These are phyloP conservation scores for Pyrenochaeta sp. DNA, from an alignment of 2,329 filamentous ascomycete genomes.

Conservation along the genomic window DNA sequence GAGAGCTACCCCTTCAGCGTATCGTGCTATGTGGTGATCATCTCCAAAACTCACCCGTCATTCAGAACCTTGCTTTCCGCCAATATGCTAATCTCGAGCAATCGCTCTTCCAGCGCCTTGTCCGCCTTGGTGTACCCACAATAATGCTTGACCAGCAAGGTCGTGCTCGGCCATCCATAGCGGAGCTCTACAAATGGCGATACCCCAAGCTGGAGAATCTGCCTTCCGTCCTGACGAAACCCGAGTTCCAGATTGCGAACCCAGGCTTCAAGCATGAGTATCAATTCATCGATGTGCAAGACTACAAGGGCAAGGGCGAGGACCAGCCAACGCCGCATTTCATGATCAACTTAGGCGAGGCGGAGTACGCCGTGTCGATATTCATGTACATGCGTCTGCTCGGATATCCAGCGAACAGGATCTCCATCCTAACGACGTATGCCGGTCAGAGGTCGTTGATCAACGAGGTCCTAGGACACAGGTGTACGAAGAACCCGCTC, in stretches of 20 bases:
- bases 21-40: conserved; percentile 95
- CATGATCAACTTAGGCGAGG: conserved; percentile 94
- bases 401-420: conserved; percentile 84
- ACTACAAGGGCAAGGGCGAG: conserved; percentile 92
- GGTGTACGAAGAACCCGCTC: conserved; percentile 82
- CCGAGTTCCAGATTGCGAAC: conserved; percentile 83
- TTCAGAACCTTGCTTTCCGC: conserved; percentile 92
- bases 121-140: conserved; percentile 90
- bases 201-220: conserved; percentile 84
- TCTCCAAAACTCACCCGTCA: conserved; percentile 93
- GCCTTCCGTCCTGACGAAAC: conserved; percentile 71
- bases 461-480: conserved; percentile 81
- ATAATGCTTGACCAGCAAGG: conserved; percentile 94
- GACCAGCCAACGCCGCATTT: conserved; percentile 92
- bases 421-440: conserved; percentile 92
- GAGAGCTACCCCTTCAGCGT: conserved; percentile 79
- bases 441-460: conserved; percentile 91
- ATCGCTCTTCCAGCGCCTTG: conserved; percentile 89
- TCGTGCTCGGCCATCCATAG: conserved; percentile 85
- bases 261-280: conserved; percentile 93
- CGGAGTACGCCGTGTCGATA: conserved; percentile 94
- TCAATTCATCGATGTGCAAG: conserved; percentile 93
- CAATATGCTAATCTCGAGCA: conserved; percentile 97
- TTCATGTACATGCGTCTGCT: conserved; percentile 98
- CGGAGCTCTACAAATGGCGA: conserved; percentile 91